Evolutionary conservation across 2,329 filamentous ascomycete species (phyloP), one percentile per base, ranked within the genome.

Genomic region (Penicillium sp.): DNA sequence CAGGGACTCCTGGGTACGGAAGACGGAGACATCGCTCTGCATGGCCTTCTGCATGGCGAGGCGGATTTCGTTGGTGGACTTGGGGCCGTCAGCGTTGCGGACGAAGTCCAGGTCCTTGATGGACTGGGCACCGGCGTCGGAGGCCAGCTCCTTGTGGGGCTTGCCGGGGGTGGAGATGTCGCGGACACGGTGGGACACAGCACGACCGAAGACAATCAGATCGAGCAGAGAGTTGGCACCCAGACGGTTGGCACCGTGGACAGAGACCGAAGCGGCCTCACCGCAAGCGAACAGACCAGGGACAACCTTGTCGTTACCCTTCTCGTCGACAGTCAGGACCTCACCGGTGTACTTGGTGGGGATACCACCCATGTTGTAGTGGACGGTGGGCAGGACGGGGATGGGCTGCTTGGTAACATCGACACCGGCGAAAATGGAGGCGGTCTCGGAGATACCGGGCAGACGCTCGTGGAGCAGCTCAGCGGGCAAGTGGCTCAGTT

Each of bases 361-460:
- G 67, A 99, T 97, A 84, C 94, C 93, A 78, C 93, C 93, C 94
- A 97, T 99, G 85, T 97, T 97, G 85, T 99, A 99, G 83, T 99
- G 92, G 65, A 97, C 93, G 40, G 93, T 97, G 54, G 93, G 93
- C 60, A 97, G 83, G 63, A 97, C 93, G 58, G 93, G 93, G 67
- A 97, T 97, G 63, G 93, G 93, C 79, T 97, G 90, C 83, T 96
- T 97, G 72, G 87, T 89, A 66, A 99, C 93, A 75, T 99, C 94
- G 67, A 99, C 92, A 79, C 94, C 93, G 56, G 93, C 85, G 78
- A 99, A 99, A 71, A 97, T 97, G 67, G 91, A 92, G 49, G 93
- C 94, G 29, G 94, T 99, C 83, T 99, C 94, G 34, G 93, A 97
- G 75, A 99, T 99, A 86, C 93, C 93, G 52, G 93, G 93, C 57